Evolutionary conservation across 2,329 filamentous ascomycete species (phyloP).

Genomic region (Fusarium paranaense): DNA sequence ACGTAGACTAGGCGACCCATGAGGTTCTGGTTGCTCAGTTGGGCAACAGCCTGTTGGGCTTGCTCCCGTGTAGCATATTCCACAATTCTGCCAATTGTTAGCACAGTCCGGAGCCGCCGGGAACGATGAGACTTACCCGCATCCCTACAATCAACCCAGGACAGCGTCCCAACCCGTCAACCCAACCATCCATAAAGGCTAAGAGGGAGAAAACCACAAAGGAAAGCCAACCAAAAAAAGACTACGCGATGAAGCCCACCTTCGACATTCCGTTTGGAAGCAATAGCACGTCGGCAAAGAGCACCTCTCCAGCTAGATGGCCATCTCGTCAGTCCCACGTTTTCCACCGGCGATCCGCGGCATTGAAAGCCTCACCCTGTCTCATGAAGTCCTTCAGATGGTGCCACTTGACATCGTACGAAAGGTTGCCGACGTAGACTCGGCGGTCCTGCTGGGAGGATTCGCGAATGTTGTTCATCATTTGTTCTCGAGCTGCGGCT

Average conservation of each 20-base stretch:
- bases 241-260: conserved; percentile 96
- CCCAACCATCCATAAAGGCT: conserved; percentile 89
- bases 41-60: conserved; percentile 96
- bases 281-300: conserved; percentile 99
- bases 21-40: conserved; percentile 98
- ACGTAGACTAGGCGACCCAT: conserved; percentile 99
- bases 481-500: conserved; percentile 85
- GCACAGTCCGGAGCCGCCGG: conserved; percentile 13
- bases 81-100: conserved; percentile 82
- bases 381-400: conserved; percentile 99
- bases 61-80: conserved; percentile 99
- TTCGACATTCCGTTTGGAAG: conserved; percentile 99
- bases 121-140: conserved; percentile 81
- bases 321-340: conserved; percentile 54
- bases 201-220: conserved; percentile 74
- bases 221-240: conserved; percentile 84
- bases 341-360: conserved; percentile 43
- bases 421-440: conserved; percentile 98
- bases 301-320: conserved; percentile 90
- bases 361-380: conserved; percentile 78
- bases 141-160: conserved; percentile 96
- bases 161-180: conserved; percentile 98
- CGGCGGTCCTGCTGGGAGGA: conserved; percentile 98
- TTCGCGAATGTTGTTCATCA: conserved; percentile 95
- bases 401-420: conserved; percentile 99